Evolutionary conservation across 331 rosid genomes (phyloP).

Genomic region (Ulmus americana): DNA sequence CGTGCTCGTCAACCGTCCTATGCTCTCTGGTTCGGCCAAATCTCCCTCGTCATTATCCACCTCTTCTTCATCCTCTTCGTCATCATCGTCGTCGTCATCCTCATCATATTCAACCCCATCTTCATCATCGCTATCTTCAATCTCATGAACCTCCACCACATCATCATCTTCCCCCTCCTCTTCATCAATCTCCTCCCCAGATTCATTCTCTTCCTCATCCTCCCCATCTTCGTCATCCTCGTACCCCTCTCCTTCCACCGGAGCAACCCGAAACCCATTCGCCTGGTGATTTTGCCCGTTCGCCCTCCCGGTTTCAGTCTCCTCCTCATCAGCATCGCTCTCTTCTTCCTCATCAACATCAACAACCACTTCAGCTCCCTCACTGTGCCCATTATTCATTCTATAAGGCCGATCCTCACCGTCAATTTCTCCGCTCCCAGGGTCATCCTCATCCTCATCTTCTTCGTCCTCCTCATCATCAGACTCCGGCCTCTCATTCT

Average conservation of each 20-base stretch:
- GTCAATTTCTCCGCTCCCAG: slow-evolving; percentile 83
- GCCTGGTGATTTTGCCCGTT: slow-evolving; percentile 46
- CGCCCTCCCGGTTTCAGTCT: slow-evolving; percentile 50
- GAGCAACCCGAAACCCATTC: slow-evolving; percentile 61
- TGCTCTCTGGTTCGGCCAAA: slow-evolving; percentile 53
- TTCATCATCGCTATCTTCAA: slow-evolving; percentile 74
- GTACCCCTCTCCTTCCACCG: slow-evolving; percentile 34
- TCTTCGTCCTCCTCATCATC: slow-evolving; percentile 83
- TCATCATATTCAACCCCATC: slow-evolving; percentile 67
- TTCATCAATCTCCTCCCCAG: slow-evolving; percentile 77
- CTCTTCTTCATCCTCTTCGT: slow-evolving; percentile 60
- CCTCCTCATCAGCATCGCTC: slow-evolving; percentile 90
- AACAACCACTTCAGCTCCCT: slow-evolving; percentile 64
- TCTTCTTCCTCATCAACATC: slow-evolving; percentile 82
- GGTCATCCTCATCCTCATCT: slow-evolving; percentile 82
- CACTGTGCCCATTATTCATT: slow-evolving; percentile 54
- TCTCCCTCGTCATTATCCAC: slow-evolving; percentile 82
- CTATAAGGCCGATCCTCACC: slow-evolving; percentile 58
- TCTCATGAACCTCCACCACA: slow-evolving; percentile 81
- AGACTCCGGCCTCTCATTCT: slow-evolving; percentile 77
- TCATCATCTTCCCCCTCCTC: slow-evolving; percentile 77
- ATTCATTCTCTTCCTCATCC: slow-evolving; percentile 62
- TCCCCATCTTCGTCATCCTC: slow-evolving; percentile 58
- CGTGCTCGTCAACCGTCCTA: slow-evolving; percentile 51
- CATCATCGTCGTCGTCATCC: slow-evolving; percentile 48